Conservation (phyloP, 768 basidiomycete species). For the Trichaptum fuscoviolaceum region DNA sequence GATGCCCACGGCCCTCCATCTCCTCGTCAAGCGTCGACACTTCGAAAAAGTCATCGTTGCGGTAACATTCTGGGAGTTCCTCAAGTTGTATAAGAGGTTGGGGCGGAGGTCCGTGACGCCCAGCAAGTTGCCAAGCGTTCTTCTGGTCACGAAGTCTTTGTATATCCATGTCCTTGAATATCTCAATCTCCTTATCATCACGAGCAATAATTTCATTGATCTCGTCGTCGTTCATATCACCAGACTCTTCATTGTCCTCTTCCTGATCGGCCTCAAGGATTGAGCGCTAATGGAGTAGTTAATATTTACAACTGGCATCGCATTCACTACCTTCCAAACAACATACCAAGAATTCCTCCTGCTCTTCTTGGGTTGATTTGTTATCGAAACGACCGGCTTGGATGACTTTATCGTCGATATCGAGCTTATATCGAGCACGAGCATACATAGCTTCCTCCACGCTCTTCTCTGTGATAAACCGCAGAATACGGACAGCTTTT, state of each 20-base stretch:
- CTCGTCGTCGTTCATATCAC: conserved; percentile 92
- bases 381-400: conserved; percentile 99
- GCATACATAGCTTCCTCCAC: conserved; percentile 98
- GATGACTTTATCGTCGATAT: conserved; percentile 99
- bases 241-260: conserved; percentile 84
- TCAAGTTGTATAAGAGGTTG: conserved; percentile 74
- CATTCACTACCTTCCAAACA: not conserved
- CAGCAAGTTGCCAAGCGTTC: conserved; percentile 64
- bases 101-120: conserved; percentile 75
- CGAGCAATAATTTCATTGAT: conserved; percentile 91
- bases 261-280: conserved; percentile 88
- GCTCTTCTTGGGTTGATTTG: conserved; percentile 96
- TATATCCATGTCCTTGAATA: conserved; percentile 81
- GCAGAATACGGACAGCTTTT: conserved; percentile 92
- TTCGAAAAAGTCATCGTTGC: conserved; percentile 78
- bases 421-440: conserved; percentile 91
- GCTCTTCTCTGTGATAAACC: conserved; percentile 96
- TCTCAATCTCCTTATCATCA: conserved; percentile 64
- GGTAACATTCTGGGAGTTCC: conserved; percentile 91
- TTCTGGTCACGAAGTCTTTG: conserved; percentile 66
- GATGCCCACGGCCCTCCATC: conserved; percentile 76
- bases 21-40: conserved; percentile 47
- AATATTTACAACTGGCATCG: conserved; percentile 11
- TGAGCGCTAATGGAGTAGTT: conserved; percentile 56
- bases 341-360: conserved; percentile 88